phyloP scores from a whole-genome alignment of 1,284 basidiomycete species.

The Caloboletus firmus region DNA sequence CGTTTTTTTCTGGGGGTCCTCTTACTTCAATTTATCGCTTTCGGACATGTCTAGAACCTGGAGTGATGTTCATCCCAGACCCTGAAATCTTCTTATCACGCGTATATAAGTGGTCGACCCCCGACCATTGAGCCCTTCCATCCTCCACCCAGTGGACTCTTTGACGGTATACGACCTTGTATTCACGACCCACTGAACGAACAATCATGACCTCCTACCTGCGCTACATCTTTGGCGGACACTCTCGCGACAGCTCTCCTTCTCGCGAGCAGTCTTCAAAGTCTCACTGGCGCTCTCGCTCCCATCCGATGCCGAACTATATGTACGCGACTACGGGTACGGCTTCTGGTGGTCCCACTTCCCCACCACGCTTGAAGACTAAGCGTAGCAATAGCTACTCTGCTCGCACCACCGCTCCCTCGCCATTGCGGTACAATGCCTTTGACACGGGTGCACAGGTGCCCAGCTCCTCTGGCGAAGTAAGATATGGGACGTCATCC shows the following conservation, averaged over 20 bases:
- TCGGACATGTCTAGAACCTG: constrained; percentile 24
- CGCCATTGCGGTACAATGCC: constrained; percentile 33
- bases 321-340: constrained; percentile 28
- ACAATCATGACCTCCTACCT: constrained; percentile 34
- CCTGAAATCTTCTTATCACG: constrained; percentile 22
- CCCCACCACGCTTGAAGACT: constrained; percentile 35
- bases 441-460: constrained; percentile 22
- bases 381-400: constrained; percentile 38
- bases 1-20: constrained; percentile 34
- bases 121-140: constrained; percentile 3
- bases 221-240: constrained; percentile 36
- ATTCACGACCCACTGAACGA: constrained; percentile 20
- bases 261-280: constrained; percentile 28
- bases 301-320: constrained; percentile 31
- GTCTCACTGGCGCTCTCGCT: constrained; percentile 33
- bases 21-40: constrained; percentile 35
- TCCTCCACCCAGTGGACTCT: constrained; percentile 9
- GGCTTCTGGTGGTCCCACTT: constrained; percentile 19
- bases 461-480: constrained; percentile 21
- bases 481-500: no score
- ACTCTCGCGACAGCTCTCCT: constrained; percentile 29
- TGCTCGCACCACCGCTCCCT: constrained; percentile 30
- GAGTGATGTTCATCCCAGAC: constrained; percentile 15
- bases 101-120: constrained; percentile 27
- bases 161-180: constrained; percentile 17